A percentile compares a stretch with the other conserved stretches of the same genome.
Conservation (phyloP, 2,329 filamentous ascomycete genomes). For the Neofusicoccum cordaticola region DNA sequence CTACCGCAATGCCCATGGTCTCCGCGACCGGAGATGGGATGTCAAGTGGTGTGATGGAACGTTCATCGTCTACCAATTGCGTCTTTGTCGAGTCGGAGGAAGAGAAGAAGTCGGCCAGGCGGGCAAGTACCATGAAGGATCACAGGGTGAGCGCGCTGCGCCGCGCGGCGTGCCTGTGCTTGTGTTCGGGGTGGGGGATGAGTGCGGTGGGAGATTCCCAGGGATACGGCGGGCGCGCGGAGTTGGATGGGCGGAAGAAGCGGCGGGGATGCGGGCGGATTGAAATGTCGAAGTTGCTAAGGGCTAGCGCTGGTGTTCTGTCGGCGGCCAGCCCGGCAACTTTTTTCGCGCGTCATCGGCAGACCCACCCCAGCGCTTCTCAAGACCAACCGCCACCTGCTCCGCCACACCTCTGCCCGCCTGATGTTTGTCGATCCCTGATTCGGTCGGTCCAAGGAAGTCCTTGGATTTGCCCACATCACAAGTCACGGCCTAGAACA, state of each 20-base stretch:
- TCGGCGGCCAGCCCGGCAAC: background rate
- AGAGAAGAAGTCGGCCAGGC: slow-evolving; percentile 48
- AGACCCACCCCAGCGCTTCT: background rate
- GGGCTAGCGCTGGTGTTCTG: slow-evolving; percentile 4
- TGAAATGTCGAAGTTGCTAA: slow-evolving; percentile 1
- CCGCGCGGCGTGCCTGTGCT: background rate
- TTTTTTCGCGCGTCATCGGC: slow-evolving; percentile 17
- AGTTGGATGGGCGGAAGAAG: background rate
- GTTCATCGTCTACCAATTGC: slow-evolving; percentile 39
- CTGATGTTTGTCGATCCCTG: background rate
- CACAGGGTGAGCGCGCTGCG: slow-evolving; percentile 11
- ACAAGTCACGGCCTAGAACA: no score
- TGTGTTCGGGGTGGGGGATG: background rate
- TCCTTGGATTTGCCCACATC: no score
- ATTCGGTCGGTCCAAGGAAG: background rate
- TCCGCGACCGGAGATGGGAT: slow-evolving; percentile 26
- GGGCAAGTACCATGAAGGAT: slow-evolving; percentile 49
- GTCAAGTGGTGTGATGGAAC: slow-evolving; percentile 23
- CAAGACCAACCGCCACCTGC: background rate
- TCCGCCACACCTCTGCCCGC: background rate
- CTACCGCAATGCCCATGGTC: slow-evolving; percentile 18
- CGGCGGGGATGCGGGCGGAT: background rate
- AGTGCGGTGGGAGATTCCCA: background rate
- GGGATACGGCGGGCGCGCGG: background rate
- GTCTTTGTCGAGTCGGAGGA: slow-evolving; percentile 30